Evolutionary conservation across 345 rosid genomes (phyloP).

Genomic region (Zanthoxylum bungeanum): DNA sequence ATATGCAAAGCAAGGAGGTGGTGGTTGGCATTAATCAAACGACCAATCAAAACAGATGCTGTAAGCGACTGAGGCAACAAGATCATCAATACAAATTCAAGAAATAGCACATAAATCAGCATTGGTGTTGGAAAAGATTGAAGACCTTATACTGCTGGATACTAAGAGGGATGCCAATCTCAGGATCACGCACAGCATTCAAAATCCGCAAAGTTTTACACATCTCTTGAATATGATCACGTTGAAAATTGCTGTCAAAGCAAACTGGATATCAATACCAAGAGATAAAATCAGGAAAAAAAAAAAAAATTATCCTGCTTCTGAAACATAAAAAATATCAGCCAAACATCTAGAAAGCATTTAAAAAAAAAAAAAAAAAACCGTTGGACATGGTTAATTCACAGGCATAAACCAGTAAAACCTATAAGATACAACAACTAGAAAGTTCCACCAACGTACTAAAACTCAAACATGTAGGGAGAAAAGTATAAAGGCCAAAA

Average conservation of each 20-base stretch:
- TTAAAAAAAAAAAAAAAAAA: too few species aligned
- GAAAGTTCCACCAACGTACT: background rate
- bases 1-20: conserved; percentile 88
- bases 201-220: conserved; percentile 87
- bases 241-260: conserved; percentile 87
- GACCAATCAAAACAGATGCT: conserved; percentile 76
- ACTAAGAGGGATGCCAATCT: conserved; percentile 88
- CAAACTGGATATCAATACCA: conserved; percentile 58
- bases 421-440: background rate
- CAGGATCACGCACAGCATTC: conserved; percentile 77
- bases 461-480: background rate
- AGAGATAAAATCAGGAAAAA: conserved; percentile 40
- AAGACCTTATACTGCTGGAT: conserved; percentile 90
- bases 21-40: conserved; percentile 78
- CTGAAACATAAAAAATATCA: background rate
- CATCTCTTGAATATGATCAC: conserved; percentile 87
- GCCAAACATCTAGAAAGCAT: background rate
- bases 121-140: conserved; percentile 11
- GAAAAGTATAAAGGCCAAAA: background rate
- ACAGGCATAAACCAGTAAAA: background rate
- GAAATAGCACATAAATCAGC: conserved; percentile 2
- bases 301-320: background rate
- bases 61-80: conserved; percentile 66
- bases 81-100: conserved; percentile 18
- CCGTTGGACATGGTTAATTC: background rate